Conservation (phyloP, 2,329 filamentous ascomycete species). For the Ramichloridium luteum region DNA sequence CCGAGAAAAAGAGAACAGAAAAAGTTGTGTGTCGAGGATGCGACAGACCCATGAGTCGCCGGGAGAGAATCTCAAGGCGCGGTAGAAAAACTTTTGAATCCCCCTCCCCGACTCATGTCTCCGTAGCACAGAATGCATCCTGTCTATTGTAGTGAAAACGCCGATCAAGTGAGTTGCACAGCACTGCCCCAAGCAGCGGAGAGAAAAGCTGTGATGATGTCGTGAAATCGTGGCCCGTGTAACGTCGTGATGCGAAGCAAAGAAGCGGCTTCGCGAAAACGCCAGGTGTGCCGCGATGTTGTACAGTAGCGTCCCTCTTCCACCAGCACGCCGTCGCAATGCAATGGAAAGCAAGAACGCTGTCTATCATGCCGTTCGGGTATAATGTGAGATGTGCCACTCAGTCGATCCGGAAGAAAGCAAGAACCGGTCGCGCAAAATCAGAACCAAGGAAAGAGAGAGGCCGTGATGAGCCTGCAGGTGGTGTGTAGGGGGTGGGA, state of each 20-base stretch:
- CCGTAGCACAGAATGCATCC: too few relatives aligned
- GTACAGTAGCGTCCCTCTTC: conserved; percentile 1
- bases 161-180: conserved; percentile 1
- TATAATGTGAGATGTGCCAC: conserved; percentile 14
- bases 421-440: conserved; percentile 11
- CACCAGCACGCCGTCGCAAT: neutral
- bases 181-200: neutral
- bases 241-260: neutral
- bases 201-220: neutral
- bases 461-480: neutral
- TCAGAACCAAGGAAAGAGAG: conserved; percentile 7
- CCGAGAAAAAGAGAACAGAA: too few relatives aligned
- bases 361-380: conserved; percentile 18
- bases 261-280: neutral
- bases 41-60: too few relatives aligned
- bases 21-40: too few relatives aligned
- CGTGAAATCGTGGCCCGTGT: conserved; percentile 1
- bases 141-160: too few relatives aligned
- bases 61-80: too few relatives aligned
- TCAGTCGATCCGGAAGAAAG: conserved; percentile 15
- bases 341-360: conserved; percentile 7
- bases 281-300: conserved; percentile 1
- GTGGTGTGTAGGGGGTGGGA: conserved; percentile 6
- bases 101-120: too few relatives aligned
- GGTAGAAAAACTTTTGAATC: too few relatives aligned